A percentile compares a stretch with the other conserved stretches of the same genome.
Conservation (phyloP, 257 asterid species). For the Solanum tarijense region DNA sequence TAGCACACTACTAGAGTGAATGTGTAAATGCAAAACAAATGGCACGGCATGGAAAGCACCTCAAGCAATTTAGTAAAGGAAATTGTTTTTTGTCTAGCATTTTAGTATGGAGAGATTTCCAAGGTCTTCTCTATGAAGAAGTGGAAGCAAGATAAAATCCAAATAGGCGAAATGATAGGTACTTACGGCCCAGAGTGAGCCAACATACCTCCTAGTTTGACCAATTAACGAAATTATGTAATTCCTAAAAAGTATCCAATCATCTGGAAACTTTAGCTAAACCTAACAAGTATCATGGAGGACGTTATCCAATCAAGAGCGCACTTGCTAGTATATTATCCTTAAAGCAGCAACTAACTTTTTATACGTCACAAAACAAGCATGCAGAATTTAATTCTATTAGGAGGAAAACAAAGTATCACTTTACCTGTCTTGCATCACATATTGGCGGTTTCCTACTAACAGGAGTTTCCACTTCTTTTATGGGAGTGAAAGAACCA, state of each 20-base stretch:
- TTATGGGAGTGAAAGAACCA: slow-evolving; percentile 25
- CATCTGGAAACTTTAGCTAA: background rate
- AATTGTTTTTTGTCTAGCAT: background rate
- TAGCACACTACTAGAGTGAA: background rate
- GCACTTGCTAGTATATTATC: background rate
- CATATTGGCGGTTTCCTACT: slow-evolving; percentile 34
- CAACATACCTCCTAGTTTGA: background rate
- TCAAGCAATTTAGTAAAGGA: background rate
- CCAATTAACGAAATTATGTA: background rate
- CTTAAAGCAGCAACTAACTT: background rate
- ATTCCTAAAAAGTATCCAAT: background rate
- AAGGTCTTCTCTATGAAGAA: background rate
- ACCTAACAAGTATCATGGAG: background rate
- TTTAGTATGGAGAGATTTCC: background rate
- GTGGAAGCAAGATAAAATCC: background rate
- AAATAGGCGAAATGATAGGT: background rate
- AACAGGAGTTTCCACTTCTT: slow-evolving; percentile 25
- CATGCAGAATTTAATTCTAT: background rate
- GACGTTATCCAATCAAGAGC: background rate
- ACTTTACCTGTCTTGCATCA: slow-evolving; percentile 46
- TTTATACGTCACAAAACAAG: background rate
- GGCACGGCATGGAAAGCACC: background rate
- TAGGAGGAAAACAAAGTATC: background rate
- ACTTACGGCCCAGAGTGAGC: background rate
- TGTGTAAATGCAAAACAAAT: background rate